phyloP scores from a whole-genome alignment of 169 alveolate genomes.

The Plasmodium inui region DNA sequence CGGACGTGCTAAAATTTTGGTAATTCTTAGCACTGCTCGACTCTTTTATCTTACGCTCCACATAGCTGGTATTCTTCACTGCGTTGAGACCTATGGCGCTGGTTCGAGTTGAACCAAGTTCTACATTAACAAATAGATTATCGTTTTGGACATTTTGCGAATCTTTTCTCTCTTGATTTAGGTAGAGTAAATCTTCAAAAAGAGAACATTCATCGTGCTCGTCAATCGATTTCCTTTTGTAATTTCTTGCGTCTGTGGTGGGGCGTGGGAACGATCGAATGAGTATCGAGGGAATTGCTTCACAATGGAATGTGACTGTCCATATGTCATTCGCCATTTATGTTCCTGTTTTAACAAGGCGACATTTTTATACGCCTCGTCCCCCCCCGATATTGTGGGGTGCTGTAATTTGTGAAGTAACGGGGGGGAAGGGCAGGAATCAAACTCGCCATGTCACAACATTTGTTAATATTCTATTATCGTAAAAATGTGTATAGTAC shows the following conservation, averaged over 20 bases:
- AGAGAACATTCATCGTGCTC: constrained; percentile 60
- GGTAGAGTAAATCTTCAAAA: constrained; percentile 48
- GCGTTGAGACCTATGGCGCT: constrained; percentile 45
- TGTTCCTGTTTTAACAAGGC: background rate
- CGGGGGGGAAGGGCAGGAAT: background rate
- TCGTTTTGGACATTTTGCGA: constrained; percentile 6
- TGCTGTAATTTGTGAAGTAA: background rate
- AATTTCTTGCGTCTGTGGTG: constrained; percentile 52
- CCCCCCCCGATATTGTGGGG: background rate
- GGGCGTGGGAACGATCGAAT: background rate
- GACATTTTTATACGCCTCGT: background rate
- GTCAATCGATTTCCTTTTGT: constrained; percentile 69
- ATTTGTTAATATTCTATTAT: constrained; percentile 3
- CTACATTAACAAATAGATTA: constrained; percentile 22
- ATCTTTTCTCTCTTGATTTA: constrained; percentile 40
- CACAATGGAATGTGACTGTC: background rate
- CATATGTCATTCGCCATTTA: background rate
- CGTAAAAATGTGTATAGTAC: constrained; percentile 18
- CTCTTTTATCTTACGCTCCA: constrained; percentile 21
- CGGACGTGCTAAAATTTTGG: background rate
- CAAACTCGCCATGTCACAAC: background rate
- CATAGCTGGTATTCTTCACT: background rate
- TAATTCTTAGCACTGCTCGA: constrained; percentile 7
- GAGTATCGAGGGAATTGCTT: background rate
- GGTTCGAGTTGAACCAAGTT: constrained; percentile 56